Evolutionary conservation across 2,329 filamentous ascomycete species (phyloP).

Genomic region (Graphium sp.): DNA sequence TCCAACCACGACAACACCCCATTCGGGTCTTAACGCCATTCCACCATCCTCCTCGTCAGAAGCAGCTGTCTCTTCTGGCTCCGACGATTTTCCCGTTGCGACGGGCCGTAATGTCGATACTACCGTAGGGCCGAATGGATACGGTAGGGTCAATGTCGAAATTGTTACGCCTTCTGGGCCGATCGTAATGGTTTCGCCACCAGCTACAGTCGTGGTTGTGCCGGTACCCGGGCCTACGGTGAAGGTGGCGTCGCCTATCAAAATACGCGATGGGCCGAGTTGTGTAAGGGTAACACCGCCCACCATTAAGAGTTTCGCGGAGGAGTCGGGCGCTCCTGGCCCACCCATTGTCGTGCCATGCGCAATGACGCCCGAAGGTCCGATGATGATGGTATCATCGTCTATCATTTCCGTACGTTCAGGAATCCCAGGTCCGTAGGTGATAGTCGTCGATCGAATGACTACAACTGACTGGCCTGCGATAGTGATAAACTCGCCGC

Average conservation of each 20-base stretch:
- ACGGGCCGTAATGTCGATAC: slow-evolving; percentile 19
- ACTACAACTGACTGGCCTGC: slow-evolving; percentile 22
- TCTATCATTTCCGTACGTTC: slow-evolving; percentile 22
- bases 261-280: slow-evolving; percentile 26
- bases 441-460: slow-evolving; percentile 23
- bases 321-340: slow-evolving; percentile 13
- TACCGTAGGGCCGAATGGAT: slow-evolving; percentile 25
- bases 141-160: slow-evolving; percentile 23
- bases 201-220: slow-evolving; percentile 26
- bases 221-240: slow-evolving; percentile 27
- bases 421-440: slow-evolving; percentile 20
- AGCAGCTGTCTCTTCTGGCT: slow-evolving; percentile 4
- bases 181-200: slow-evolving; percentile 32
- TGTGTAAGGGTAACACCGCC: slow-evolving; percentile 35
- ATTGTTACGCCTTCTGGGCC: slow-evolving; percentile 30
- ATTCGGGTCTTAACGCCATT: slow-evolving; percentile 6
- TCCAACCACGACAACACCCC: slow-evolving; percentile 7
- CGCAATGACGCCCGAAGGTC: slow-evolving; percentile 22
- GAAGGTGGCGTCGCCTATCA: slow-evolving; percentile 32
- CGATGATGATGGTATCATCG: slow-evolving; percentile 33
- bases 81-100: slow-evolving; percentile 1
- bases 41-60: slow-evolving; percentile 9
- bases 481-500: slow-evolving; percentile 28
- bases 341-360: slow-evolving; percentile 26
- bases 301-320: slow-evolving; percentile 26